A percentile compares a stretch with the other conserved stretches of the same genome.
phyloP scores from a whole-genome alignment of 352 stramenopile species.

The Elongisporangium prolatum region DNA sequence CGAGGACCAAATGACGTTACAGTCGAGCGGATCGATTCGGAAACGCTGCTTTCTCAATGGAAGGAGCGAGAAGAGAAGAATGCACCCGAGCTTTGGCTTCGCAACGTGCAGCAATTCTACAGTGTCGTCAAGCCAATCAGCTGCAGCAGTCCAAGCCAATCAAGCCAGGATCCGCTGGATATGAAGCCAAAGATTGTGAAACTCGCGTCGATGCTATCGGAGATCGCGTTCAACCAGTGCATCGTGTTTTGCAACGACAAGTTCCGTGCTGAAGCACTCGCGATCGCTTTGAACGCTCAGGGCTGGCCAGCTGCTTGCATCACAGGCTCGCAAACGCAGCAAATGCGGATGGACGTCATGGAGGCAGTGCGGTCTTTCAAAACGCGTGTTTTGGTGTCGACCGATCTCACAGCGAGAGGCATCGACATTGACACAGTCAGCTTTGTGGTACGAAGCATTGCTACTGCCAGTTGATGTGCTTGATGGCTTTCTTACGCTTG shows the following conservation, averaged over 20 bases:
- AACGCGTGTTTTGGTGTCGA: conserved; percentile 68
- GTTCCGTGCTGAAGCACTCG: conserved; percentile 61
- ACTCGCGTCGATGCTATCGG: conserved; percentile 48
- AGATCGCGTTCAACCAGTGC: conserved; percentile 71
- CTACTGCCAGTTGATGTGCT: not conserved
- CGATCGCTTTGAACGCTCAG: conserved; percentile 37
- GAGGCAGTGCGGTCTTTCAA: conserved; percentile 40
- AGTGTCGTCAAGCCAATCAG: conserved; percentile 27
- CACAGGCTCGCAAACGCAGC: conserved; percentile 60
- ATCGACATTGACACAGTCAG: conserved; percentile 79
- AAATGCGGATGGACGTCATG: conserved; percentile 59
- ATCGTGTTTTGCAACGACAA: conserved; percentile 88
- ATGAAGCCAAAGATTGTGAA: conserved; percentile 56
- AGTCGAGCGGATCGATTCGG: conserved; percentile 54
- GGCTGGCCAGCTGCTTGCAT: conserved; percentile 62
- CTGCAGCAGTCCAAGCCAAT: conserved; percentile 1
- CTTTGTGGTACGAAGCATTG: conserved; percentile 39
- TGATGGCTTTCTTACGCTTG: not conserved
- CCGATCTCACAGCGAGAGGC: conserved; percentile 66
- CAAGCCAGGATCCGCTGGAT: conserved; percentile 17
- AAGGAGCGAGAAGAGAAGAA: conserved; percentile 42
- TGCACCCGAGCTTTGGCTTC: conserved; percentile 62
- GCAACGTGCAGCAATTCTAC: conserved; percentile 68
- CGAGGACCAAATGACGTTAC: conserved; percentile 49
- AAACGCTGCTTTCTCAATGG: conserved; percentile 35